Percentiles rank a stretch among this genome's conserved stretches.
phyloP scores from a whole-genome alignment of 305 asterid species.

The Fraxinus ornus region DNA sequence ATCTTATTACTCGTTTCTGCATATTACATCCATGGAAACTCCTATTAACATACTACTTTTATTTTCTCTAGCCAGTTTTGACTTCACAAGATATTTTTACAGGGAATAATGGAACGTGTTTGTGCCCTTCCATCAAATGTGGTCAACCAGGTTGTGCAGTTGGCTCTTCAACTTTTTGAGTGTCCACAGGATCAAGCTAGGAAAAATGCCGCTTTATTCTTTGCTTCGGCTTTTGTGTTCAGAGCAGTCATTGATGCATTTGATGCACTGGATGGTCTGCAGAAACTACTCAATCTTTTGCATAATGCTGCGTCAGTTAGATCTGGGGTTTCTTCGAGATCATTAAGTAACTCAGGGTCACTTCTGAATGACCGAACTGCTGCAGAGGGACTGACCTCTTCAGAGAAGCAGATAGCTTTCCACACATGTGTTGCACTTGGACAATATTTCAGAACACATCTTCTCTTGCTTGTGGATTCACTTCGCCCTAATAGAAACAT shows the following conservation, averaged over 20 bases:
- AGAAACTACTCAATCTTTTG: conserved; percentile 72
- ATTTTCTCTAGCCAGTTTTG: conserved; percentile 19
- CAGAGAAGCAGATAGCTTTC: conserved; percentile 94
- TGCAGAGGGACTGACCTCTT: conserved; percentile 82
- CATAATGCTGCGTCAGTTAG: conserved; percentile 93
- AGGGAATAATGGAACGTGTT: conserved; percentile 99
- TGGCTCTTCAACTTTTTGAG: conserved; percentile 89
- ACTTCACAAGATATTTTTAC: conserved; percentile 27
- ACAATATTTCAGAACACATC: conserved; percentile 92
- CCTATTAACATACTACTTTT: not conserved
- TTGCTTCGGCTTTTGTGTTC: conserved; percentile 91
- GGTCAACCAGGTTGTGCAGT: conserved; percentile 77
- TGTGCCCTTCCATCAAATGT: conserved; percentile 86
- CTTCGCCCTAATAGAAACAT: conserved; percentile 75
- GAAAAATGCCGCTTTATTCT: conserved; percentile 88
- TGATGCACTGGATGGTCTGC: conserved; percentile 90
- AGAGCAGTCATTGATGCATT: conserved; percentile 90
- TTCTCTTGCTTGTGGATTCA: conserved; percentile 82
- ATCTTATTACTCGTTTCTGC: not conserved
- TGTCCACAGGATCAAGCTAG: conserved; percentile 84
- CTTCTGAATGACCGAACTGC: conserved; percentile 81
- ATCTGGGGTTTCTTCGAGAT: conserved; percentile 79
- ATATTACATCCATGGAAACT: not conserved
- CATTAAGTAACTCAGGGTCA: conserved; percentile 60
- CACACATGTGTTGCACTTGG: conserved; percentile 90